These are phyloP conservation scores for Calycina herbarum DNA, from an alignment of 2,329 filamentous ascomycete genomes.

Conservation along the genomic window DNA sequence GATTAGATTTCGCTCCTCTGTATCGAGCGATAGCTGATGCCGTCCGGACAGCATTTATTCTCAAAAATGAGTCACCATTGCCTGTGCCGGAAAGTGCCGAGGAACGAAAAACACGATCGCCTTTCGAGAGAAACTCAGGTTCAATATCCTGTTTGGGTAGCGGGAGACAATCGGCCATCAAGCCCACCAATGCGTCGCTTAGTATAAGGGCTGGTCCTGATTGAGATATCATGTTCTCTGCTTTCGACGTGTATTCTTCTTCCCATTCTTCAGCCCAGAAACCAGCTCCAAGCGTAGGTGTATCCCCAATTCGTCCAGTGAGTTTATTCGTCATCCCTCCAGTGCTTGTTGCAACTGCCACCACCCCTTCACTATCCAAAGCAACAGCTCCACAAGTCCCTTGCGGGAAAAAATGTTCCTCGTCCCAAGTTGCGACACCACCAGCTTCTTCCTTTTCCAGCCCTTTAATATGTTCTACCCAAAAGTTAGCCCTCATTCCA, in stretches of 20 bases:
- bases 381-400: conserved; percentile 84
- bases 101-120: conserved; percentile 28
- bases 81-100: conserved; percentile 75
- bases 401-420: conserved; percentile 70
- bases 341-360: conserved; percentile 67
- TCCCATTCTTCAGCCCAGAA: conserved; percentile 92
- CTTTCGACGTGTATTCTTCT: conserved; percentile 38
- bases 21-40: conserved; percentile 73
- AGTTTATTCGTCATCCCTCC: conserved; percentile 89
- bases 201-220: conserved; percentile 42
- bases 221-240: conserved; percentile 24
- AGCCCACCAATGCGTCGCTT: conserved; percentile 45
- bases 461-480: conserved; percentile 60
- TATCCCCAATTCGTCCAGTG: conserved; percentile 82
- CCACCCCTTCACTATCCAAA: conserved; percentile 70
- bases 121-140: conserved; percentile 34
- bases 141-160: conserved; percentile 31
- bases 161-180: conserved; percentile 62
- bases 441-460: conserved; percentile 48
- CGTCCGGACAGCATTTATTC: conserved; percentile 68
- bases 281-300: conserved; percentile 77
- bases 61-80: conserved; percentile 85
- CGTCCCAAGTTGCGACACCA: conserved; percentile 56
- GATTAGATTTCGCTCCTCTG: conserved; percentile 19
- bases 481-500: conserved; percentile 4